Evolutionary conservation across 768 basidiomycete genomes (phyloP).

Genomic region (Epithele typhae): DNA sequence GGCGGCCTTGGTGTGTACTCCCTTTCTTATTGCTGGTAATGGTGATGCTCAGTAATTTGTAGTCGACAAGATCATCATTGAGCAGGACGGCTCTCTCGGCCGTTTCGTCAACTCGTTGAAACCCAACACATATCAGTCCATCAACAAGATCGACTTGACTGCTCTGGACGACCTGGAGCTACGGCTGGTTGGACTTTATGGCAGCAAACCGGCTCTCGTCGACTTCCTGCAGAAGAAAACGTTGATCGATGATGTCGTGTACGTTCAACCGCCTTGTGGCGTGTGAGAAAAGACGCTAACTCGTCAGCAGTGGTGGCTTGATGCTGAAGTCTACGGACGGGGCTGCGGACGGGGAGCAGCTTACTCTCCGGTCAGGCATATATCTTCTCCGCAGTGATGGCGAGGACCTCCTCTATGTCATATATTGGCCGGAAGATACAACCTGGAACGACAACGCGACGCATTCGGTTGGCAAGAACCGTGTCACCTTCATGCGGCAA

Average conservation of each 20-base stretch:
- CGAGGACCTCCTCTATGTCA: slow-evolving; percentile 35
- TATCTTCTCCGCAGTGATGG: slow-evolving; percentile 33
- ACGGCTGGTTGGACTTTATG: slow-evolving; percentile 55
- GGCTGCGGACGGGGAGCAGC: slow-evolving; percentile 16
- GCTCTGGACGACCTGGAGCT: slow-evolving; percentile 41
- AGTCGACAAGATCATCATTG: slow-evolving; percentile 65
- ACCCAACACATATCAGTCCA: slow-evolving; percentile 48
- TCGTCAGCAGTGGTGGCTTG: too few species aligned
- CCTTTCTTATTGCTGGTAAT: not conserved
- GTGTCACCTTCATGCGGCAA: slow-evolving; percentile 60
- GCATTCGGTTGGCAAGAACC: slow-evolving; percentile 44
- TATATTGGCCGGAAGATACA: slow-evolving; percentile 60
- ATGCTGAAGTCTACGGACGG: not conserved
- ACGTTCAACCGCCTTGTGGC: slow-evolving; percentile 17
- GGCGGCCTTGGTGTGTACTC: slow-evolving; percentile 43
- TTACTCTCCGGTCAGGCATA: slow-evolving; percentile 44
- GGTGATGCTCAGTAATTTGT: not conserved
- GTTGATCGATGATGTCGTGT: slow-evolving; percentile 38
- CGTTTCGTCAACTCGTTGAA: slow-evolving; percentile 43
- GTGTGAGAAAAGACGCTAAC: too few species aligned
- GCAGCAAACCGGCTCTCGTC: slow-evolving; percentile 47
- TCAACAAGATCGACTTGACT: slow-evolving; percentile 56
- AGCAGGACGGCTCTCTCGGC: slow-evolving; percentile 40
- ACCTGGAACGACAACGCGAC: slow-evolving; percentile 53
- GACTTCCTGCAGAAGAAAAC: slow-evolving; percentile 36